These are phyloP conservation scores for Litchi chinensis DNA, from an alignment of 345 rosid species.

Conservation along the genomic window DNA sequence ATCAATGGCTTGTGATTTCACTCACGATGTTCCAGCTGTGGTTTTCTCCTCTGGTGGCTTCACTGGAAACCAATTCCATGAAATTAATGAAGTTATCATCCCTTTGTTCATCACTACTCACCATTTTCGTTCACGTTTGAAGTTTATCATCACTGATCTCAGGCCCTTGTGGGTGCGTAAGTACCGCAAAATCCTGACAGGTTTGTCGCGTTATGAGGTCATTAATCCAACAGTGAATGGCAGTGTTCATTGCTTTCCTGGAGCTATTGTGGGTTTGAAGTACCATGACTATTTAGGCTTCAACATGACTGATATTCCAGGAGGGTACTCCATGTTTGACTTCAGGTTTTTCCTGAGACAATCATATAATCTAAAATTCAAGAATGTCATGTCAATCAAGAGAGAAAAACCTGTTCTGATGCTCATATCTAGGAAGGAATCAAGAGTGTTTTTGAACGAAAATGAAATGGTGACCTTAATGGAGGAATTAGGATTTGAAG, in stretches of 20 bases:
- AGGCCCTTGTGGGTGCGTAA: constrained; percentile 37
- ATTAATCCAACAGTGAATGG: constrained; percentile 27
- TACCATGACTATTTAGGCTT: constrained; percentile 30
- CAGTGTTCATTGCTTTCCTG: constrained; percentile 42
- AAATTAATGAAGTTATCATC: constrained; percentile 42
- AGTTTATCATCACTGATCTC: constrained; percentile 39
- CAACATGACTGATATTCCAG: constrained; percentile 22
- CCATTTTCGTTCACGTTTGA: constrained; percentile 32
- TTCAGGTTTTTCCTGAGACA: constrained; percentile 39
- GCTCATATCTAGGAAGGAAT: constrained; percentile 28
- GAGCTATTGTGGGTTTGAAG: constrained; percentile 36
- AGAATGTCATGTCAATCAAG: constrained; percentile 7
- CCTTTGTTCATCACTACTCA: constrained; percentile 44
- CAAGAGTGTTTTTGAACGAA: constrained; percentile 31
- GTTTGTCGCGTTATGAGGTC: constrained; percentile 27
- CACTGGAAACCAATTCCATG: constrained; percentile 45
- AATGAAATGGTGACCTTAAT: constrained; percentile 39
- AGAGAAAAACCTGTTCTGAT: constrained; percentile 26
- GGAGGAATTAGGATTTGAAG: constrained; percentile 47
- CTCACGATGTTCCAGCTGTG: constrained; percentile 32
- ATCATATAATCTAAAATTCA: constrained; percentile 30
- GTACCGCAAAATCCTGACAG: constrained; percentile 26
- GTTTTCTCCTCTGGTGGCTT: constrained; percentile 45
- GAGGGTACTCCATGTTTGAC: constrained; percentile 35
- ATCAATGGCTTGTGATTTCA: constrained; percentile 24